Base-by-base conservation (phyloP, 2,329 filamentous ascomycete genomes). In the Elsinoe australis region DNA sequence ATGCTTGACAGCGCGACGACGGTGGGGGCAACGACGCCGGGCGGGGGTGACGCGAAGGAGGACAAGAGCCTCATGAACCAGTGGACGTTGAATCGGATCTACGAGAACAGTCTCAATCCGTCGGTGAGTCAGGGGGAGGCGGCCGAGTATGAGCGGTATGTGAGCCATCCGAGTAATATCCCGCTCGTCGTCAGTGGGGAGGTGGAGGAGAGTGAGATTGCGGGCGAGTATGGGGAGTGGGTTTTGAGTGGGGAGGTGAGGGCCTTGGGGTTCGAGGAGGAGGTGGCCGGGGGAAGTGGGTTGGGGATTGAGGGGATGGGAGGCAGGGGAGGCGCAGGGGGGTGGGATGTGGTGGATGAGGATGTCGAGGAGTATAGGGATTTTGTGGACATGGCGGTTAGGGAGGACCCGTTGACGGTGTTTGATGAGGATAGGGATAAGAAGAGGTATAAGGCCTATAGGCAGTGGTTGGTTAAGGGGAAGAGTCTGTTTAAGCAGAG, bases 401-500 rank as follows among this genome's bases (percentile, higher is more conserved):
- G 78, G 3, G 85, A 92, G 52, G 87, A 95, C 58, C 87, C 87
- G 14, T 69, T 98, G 46, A 94, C 87, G 2, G 90, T 96, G 10
- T 82, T 81, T 1, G 83, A 89, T 35, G 89, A 94, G 59, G 92
- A 96, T 64, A 75, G 81, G 36, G 75, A 77, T 32, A 96, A 94
- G 76, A 95, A 96, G 74, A 75, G 92, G 57, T 98, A 98, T 66
- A 96, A 95, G 68, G 86, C 89, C 7, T 98, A 98, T 67, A 73
- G 83, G 59, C 94, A 95, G 67, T 98, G 92, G 90, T 72, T 98
- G 61, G 34, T 48, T 2, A 78, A 82, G 53, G 90, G 90, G 14
- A 96, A 95, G 71, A 95, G 87, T 59, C 76, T 96, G 59, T 96
- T 96, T 65, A 96, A 96, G 68, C 89, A 95, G 72, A 73, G 71